Percentiles rank a stretch among this genome's conserved stretches.
Conservation (phyloP, 1,284 basidiomycete genomes). For the Tremellales sp. region DNA sequence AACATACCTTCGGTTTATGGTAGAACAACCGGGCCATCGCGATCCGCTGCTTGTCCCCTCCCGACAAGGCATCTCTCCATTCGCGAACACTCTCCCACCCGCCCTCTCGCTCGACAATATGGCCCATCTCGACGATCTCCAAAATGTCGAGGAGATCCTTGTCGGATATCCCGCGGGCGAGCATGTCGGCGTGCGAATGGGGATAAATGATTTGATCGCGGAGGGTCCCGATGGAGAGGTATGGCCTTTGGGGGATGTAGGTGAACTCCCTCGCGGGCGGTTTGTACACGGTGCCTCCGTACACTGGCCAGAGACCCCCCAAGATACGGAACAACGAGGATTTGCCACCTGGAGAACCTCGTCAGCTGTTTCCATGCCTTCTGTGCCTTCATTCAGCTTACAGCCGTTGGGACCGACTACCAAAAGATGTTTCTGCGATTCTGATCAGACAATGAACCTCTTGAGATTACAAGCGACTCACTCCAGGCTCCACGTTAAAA, state of each 20-base stretch:
- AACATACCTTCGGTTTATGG: constrained; percentile 76
- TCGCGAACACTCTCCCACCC: constrained; percentile 87
- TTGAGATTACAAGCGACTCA: constrained; percentile 49
- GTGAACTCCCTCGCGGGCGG: constrained; percentile 86
- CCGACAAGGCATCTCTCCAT: constrained; percentile 89
- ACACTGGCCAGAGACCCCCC: constrained; percentile 95
- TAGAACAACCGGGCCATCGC: constrained; percentile 97
- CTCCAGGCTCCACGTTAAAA: constrained; percentile 85
- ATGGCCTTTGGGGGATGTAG: constrained; percentile 93
- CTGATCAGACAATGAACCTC: constrained; percentile 1
- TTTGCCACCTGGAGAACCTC: constrained; percentile 65
- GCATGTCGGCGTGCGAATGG: constrained; percentile 63
- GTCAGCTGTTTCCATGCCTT: constrained; percentile 26
- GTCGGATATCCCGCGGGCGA: constrained; percentile 66
- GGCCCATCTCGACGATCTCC: constrained; percentile 76
- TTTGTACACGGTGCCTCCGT: constrained; percentile 90
- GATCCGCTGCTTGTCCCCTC: constrained; percentile 64
- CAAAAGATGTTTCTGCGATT: constrained; percentile 70
- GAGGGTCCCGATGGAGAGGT: constrained; percentile 86
- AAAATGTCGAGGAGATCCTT: constrained; percentile 71
- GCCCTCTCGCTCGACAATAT: constrained; percentile 89
- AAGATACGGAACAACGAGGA: constrained; percentile 89
- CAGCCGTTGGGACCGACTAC: constrained; percentile 89
- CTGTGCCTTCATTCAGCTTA: constrained; percentile 7
- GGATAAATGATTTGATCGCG: constrained; percentile 84